Evolutionary conservation across 2,329 filamentous ascomycete species (phyloP).

Genomic region (Berkeleyomyces rouxiae): DNA sequence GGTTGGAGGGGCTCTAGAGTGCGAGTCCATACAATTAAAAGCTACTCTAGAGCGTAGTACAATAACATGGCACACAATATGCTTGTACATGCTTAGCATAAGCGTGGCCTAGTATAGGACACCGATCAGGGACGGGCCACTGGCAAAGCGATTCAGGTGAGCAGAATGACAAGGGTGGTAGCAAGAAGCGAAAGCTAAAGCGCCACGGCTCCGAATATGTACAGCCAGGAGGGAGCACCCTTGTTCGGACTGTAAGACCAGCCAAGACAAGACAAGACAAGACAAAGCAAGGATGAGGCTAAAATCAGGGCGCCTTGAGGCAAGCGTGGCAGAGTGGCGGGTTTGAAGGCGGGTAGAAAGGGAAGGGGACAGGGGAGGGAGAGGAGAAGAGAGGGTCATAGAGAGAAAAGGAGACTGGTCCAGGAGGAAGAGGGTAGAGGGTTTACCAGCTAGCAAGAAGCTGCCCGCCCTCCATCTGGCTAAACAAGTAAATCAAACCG

Average conservation of each 20-base stretch:
- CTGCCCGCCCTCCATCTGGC: too few relatives aligned
- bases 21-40: too few relatives aligned
- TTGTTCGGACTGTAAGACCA: neutral
- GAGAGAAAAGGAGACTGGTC: neutral
- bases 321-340: neutral
- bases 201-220: neutral
- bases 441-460: neutral
- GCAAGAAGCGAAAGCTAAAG: neutral
- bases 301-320: neutral
- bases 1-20: neutral
- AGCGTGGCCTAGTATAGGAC: neutral
- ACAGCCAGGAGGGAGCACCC: neutral
- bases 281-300: neutral
- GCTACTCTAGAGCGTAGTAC: neutral
- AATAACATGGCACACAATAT: neutral
- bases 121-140: neutral
- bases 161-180: neutral
- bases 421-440: neutral
- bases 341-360: constrained; percentile 13
- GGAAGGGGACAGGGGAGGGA: neutral
- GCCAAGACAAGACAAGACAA: neutral
- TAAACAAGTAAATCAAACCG: too few relatives aligned
- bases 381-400: neutral
- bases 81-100: neutral
- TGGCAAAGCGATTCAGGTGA: neutral